Conservation (phyloP, 108 stramenopile species). For the Conticribra guillardii region DNA sequence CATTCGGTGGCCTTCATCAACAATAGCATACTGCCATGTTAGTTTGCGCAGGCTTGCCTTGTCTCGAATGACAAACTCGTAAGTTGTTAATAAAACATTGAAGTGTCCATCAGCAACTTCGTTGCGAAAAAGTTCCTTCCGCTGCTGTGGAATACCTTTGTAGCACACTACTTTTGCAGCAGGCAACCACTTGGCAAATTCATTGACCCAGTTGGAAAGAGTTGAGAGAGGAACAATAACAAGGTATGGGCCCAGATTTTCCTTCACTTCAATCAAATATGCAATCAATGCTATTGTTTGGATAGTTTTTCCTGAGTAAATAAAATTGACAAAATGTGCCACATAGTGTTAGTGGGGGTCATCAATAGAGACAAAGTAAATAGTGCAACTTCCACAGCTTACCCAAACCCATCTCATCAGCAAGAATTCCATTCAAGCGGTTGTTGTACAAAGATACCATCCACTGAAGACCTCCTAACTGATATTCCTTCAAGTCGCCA, state of each 20-base stretch:
- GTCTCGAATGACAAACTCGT: constrained; percentile 93
- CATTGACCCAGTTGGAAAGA: constrained; percentile 89
- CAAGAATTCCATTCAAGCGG: constrained; percentile 79
- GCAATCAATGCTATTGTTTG: constrained; percentile 94
- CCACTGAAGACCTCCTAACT: constrained; percentile 96
- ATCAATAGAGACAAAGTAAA: not conserved
- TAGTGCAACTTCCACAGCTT: constrained; percentile 1
- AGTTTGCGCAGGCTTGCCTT: constrained; percentile 80
- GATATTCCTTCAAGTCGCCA: constrained; percentile 95
- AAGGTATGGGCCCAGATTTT: constrained; percentile 83
- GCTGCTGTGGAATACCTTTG: constrained; percentile 75
- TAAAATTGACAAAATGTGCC: constrained; percentile 78
- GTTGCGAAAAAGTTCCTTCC: constrained; percentile 75
- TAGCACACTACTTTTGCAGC: constrained; percentile 69
- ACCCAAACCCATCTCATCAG: constrained; percentile 83
- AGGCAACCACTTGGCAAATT: constrained; percentile 82
- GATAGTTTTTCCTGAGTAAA: constrained; percentile 83
- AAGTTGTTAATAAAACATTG: constrained; percentile 92
- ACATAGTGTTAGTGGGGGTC: constrained; percentile 10
- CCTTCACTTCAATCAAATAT: constrained; percentile 84
- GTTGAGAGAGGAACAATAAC: constrained; percentile 94
- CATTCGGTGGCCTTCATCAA: constrained; percentile 97
- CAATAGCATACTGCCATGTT: constrained; percentile 90
- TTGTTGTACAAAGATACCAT: constrained; percentile 93
- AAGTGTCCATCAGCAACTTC: constrained; percentile 81